Evolutionary conservation across 2,329 filamentous ascomycete genomes (phyloP), one percentile per base, ranked within the genome.

Genomic region (Xylariaceae sp.): DNA sequence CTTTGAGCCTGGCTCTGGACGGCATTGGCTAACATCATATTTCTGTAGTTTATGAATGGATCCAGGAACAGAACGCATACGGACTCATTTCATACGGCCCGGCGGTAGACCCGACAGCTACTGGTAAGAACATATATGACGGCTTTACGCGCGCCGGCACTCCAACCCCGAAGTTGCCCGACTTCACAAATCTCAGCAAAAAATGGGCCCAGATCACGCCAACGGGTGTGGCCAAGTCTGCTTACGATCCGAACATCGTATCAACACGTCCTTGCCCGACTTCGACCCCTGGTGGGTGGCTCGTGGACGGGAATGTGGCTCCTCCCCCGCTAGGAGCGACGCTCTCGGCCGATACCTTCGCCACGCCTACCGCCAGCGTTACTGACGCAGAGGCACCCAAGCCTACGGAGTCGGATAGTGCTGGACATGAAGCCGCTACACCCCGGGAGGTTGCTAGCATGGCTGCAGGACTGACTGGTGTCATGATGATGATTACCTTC

Each of bases 51-150:
- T 48, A 48, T 9, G 44, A 94, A 59, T 94, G 88, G 88, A 87
- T 94, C 47, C 68, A 90, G 58, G 88, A 94, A 62, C 69, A 74
- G 35, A 94, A 94, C 62, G 64, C 86, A 54, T 94, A 94, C 61
- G 88, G 88, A 27, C 70, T 94, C 24, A 74, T 94, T 52, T 80
- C 73, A 14, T 94, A 94, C 58, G 85, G 83, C 1, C 66, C 74
- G 3, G 62, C 68, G n/a, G 71, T 70, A 9, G 70, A 71, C 15
- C 61, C 70, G 7, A 68, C 68, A 5, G 66, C 62, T n/a, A 69
- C 70, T 1, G 75, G 73, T n/a, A 68, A 73, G 11, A 60, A 69
- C 40, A 63, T 81, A 33, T 66, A 70, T 42, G 85, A 78, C 51
- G 83, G 85, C 23, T 88, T 73, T 61, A 74, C 76, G 0, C 76